Evolutionary conservation across 2,329 filamentous ascomycete species (phyloP), one percentile per base, ranked within the genome.

Genomic region (Colletotrichum eremochloae): DNA sequence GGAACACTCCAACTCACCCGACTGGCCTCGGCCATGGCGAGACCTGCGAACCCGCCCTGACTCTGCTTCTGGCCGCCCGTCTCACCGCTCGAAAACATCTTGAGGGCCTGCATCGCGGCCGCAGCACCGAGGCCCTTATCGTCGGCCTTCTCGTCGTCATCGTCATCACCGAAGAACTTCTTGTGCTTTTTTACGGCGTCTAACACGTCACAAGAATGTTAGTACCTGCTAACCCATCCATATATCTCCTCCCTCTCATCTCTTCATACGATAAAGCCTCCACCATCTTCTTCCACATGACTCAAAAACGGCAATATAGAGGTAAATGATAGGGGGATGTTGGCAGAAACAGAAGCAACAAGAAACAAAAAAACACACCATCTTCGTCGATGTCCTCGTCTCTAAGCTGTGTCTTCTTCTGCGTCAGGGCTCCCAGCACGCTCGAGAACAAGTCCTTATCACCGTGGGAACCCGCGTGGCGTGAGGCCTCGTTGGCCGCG

Each of bases 1-100:
- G 14, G 14, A 7, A 31, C 50, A 33, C 31, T 12, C n/a, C 36
- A 12, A 76, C 82, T 67, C 74, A 95, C 85, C 86, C 95, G 95
- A 78, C 91, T 92, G 44, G 94, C 95, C 85, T 98, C 93, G 11
- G 88, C 90, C 94, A 98, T 95, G 55, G 95, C 95, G 80, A 97
- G 86, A 5, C 92, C 93, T 74, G 97, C 89, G 78, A 97, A 94
- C 74, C 92, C 89, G 80, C 92, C 94, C 86, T 97, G 92, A 76
- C 90, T 89, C 78, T 87, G 60, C 82, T 83, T 76, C 74, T 83
- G 75, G 75, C 84, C 82, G 15, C 84, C 82, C 62, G 80, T 82
- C 69, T 83, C 81, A 31, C 90, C 87, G 60, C 88, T 86, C 48
- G 87, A 90, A 82, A 97, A 97, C 86, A 92, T 89, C 85, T 95